These are phyloP conservation scores for Ensete glaucum DNA, from an alignment of 176 grass and related monocot genomes.

Conservation along the genomic window DNA sequence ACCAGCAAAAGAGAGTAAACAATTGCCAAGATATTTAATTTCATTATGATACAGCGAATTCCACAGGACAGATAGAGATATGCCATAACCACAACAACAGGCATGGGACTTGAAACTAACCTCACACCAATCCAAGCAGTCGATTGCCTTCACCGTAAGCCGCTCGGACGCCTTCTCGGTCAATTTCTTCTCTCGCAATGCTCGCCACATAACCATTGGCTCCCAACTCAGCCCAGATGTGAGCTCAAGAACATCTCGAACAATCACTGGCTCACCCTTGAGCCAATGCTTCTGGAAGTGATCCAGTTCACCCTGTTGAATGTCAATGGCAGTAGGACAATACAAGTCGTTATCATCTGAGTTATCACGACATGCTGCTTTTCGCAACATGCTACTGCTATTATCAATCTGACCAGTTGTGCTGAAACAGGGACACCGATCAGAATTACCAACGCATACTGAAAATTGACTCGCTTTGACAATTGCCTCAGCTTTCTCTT, in stretches of 20 bases:
- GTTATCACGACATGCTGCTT: slow-evolving; percentile 43
- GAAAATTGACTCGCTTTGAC: slow-evolving; percentile 20
- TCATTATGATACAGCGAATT: too few relatives aligned
- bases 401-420: slow-evolving; percentile 22
- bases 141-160: slow-evolving; percentile 41
- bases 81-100: too few relatives aligned
- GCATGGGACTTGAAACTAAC: slow-evolving; percentile 16
- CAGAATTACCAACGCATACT: background rate
- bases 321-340: slow-evolving; percentile 40
- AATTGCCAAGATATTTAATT: background rate
- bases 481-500: slow-evolving; percentile 45
- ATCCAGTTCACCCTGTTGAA: slow-evolving; percentile 39
- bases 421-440: slow-evolving; percentile 31
- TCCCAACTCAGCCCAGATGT: slow-evolving; percentile 83
- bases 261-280: slow-evolving; percentile 75
- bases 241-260: slow-evolving; percentile 48
- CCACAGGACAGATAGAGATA: too few relatives aligned
- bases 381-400: slow-evolving; percentile 18
- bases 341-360: slow-evolving; percentile 70
- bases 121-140: slow-evolving; percentile 86
- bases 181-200: slow-evolving; percentile 50
- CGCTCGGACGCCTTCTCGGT: slow-evolving; percentile 29
- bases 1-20: background rate
- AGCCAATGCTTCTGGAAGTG: slow-evolving; percentile 87
- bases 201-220: slow-evolving; percentile 87